A percentile compares a stretch with the other conserved stretches of the same genome.
phyloP scores from a whole-genome alignment of 1,139 yeast genomes.

The Candida gigantensis region DNA sequence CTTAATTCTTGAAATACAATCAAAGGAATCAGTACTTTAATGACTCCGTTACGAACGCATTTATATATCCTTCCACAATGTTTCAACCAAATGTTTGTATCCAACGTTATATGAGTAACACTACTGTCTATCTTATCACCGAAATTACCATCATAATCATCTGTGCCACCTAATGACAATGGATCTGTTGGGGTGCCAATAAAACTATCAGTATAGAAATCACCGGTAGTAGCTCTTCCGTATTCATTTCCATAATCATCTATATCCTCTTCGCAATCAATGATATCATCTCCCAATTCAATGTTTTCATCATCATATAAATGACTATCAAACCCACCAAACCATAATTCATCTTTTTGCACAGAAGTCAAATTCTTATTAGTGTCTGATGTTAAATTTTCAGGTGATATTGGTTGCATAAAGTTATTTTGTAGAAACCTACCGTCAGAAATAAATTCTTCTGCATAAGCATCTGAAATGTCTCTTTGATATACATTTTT shows the following conservation, averaged over 20 bases:
- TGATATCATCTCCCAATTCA: conserved; percentile 20
- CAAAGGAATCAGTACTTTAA: conserved; percentile 63
- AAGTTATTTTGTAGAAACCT: conserved; percentile 47
- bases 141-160: conserved; percentile 37
- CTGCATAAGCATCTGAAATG: conserved; percentile 20
- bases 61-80: conserved; percentile 78
- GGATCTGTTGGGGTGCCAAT: conserved; percentile 25
- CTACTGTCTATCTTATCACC: conserved; percentile 55
- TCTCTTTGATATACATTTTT: conserved; percentile 25
- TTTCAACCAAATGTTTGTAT: conserved; percentile 79
- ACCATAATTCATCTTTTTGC: conserved; percentile 29
- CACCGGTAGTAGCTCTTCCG: conserved; percentile 13
- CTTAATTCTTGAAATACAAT: conserved; percentile 79
- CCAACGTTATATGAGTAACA: conserved; percentile 63
- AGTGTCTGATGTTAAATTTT: conserved; percentile 23
- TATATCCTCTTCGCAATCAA: conserved; percentile 22
- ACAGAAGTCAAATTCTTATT: conserved; percentile 13
- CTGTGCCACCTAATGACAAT: conserved; percentile 13
- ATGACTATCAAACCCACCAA: conserved; percentile 20
- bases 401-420: conserved; percentile 35
- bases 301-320: conserved; percentile 17
- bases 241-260: conserved; percentile 18
- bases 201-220: conserved; percentile 27
- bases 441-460: conserved; percentile 44
- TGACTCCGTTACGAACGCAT: conserved; percentile 60